Conservation (phyloP, 2,329 filamentous ascomycete genomes). For the Scedosporium apiospermum region DNA sequence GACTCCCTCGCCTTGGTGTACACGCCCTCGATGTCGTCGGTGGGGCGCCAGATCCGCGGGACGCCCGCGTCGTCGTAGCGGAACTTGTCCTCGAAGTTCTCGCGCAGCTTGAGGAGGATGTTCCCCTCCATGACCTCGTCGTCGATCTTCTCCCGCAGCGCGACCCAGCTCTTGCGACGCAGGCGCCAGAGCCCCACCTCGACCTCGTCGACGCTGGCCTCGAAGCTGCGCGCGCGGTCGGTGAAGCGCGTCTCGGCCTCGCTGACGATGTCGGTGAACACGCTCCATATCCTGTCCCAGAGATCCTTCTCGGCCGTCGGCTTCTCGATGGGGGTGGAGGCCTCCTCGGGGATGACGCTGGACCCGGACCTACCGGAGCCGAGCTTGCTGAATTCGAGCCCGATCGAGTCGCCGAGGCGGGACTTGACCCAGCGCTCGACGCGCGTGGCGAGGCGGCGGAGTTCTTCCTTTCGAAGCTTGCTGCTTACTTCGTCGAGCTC, state of each 20-base stretch:
- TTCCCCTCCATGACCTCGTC: conserved; percentile 99
- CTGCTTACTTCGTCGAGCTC: conserved; percentile 84
- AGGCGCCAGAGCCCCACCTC: conserved; percentile 88
- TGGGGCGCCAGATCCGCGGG: conserved; percentile 91
- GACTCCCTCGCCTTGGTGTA: conserved; percentile 91
- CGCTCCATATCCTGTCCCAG: conserved; percentile 90
- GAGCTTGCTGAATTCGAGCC: conserved; percentile 91
- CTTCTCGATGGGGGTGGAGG: conserved; percentile 64
- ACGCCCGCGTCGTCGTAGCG: conserved; percentile 93
- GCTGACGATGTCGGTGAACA: conserved; percentile 72
- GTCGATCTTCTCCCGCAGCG: conserved; percentile 80
- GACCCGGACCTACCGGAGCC: conserved; percentile 78
- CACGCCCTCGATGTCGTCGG: conserved; percentile 91
- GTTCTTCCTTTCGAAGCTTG: conserved; percentile 84
- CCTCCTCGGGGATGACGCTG: conserved; percentile 63
- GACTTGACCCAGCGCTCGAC: conserved; percentile 92
- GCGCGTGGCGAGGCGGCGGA: conserved; percentile 81
- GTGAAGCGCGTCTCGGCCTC: conserved; percentile 81
- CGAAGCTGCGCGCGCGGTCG: conserved; percentile 84
- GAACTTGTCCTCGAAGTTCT: conserved; percentile 99
- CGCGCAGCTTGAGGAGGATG: conserved; percentile 83
- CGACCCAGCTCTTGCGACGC: conserved; percentile 88
- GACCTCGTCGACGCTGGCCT: conserved; percentile 84
- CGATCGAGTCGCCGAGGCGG: conserved; percentile 76
- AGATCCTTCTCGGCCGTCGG: conserved; percentile 67